Evolutionary conservation across 352 stramenopile species (phyloP), one percentile per base, ranked within the genome.

Genomic region (Globisporangium echinulatum): DNA sequence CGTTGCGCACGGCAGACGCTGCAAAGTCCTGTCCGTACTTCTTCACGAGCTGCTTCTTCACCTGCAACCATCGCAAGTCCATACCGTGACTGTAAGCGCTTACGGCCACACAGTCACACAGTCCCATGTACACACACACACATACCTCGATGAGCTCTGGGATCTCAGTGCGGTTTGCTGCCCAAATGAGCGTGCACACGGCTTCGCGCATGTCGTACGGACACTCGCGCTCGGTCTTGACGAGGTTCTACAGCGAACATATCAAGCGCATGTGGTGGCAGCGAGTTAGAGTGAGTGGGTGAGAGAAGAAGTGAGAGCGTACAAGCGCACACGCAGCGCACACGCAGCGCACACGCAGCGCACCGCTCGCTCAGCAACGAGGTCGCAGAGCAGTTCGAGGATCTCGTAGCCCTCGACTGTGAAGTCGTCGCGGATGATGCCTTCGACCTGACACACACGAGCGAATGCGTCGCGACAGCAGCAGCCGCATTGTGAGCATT

Each of bases 371-470:
- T 98, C 94, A 15, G 79, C 81, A 13, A 99, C 58, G 4, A 99
- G 69, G 58, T 98, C 92, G 64, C 94, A 98, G 51, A 97, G 71
- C 13, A 99, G 71, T 63, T 94, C 85, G 37, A 99, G 69, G 64
- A 98, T 97, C 67, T 98, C 94, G 68, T 98, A 98, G 5, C 92
- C 95, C 73, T 99, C 94, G 38, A 98, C 87, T 11, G 91, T 95
- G 63, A 97, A 96, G 67, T 99, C 96, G 49, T 98, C 93, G 11
- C 92, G 86, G 67, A 99, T 98, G 33, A 99, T 91, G 9, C 85
- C 83, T 73, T 95, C 85, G 42, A 95, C 85, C 85, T 94, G 25
- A 25, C 25, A 2, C 25, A 25, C 25, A 25, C 25, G 25, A 25
- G 25, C 25, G 25, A 25, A 17, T 52, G 49, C 10, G 13, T 10